Percentiles rank a stretch among this genome's conserved stretches.
Conservation (phyloP, 352 stramenopile genomes). For the Phytophthora syringae region DNA sequence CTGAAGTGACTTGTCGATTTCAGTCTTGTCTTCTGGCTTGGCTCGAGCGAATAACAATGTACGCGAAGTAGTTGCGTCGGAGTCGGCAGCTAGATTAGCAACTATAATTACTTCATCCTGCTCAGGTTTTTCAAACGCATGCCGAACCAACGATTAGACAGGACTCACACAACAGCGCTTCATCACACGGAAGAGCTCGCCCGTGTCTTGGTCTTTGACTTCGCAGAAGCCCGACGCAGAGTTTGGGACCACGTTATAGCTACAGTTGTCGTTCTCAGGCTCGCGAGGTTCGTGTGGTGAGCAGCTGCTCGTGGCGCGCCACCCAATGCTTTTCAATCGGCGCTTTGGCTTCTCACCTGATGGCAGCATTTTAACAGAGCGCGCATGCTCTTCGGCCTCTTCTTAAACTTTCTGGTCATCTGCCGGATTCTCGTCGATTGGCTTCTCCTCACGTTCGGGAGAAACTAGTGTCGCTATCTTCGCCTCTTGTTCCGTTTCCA, state of each 20-base stretch:
- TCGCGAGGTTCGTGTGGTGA: conserved; percentile 25
- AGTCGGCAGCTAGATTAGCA: conserved; percentile 72
- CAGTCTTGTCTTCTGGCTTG: conserved; percentile 96
- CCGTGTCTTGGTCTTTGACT: conserved; percentile 33
- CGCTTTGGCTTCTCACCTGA: conserved; percentile 21
- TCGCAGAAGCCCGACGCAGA: conserved; percentile 22
- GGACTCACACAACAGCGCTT: conserved; percentile 34
- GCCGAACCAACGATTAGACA: no score
- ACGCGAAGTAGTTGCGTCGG: conserved; percentile 88
- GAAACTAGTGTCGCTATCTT: conserved; percentile 6
- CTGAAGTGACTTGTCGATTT: conserved; percentile 96
- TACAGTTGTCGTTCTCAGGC: conserved; percentile 23
- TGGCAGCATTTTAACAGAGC: conserved; percentile 25
- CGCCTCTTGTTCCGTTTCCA: not conserved
- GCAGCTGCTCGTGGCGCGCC: conserved; percentile 21
- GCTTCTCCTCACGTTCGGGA: conserved; percentile 10
- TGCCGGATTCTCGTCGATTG: conserved; percentile 3
- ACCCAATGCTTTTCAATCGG: conserved; percentile 26
- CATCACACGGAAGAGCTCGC: conserved; percentile 42
- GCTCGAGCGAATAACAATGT: conserved; percentile 94
- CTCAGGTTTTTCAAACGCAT: no score
- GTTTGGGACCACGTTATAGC: conserved; percentile 23
- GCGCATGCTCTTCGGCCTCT: conserved; percentile 24
- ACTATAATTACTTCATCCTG: no score
- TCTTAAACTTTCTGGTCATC: no score